Evolutionary conservation across 1,284 basidiomycete species (phyloP).

Genomic region (Cryptococcus jaspeensis): DNA sequence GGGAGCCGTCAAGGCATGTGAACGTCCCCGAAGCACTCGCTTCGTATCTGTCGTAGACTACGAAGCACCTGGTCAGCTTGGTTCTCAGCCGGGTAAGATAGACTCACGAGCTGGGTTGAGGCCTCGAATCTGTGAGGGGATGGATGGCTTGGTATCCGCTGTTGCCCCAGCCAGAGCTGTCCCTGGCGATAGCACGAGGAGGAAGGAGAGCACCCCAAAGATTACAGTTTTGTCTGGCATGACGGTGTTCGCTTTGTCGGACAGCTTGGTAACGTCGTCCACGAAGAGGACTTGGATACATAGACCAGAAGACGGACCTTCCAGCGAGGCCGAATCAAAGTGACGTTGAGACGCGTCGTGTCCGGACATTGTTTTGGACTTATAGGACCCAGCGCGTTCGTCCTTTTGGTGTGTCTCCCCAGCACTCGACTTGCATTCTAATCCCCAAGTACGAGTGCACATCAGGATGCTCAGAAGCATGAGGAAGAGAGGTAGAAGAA

Average conservation of each 20-base stretch:
- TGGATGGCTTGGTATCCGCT: constrained; percentile 14
- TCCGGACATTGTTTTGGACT: neutral
- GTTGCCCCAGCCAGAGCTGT: neutral
- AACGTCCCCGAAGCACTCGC: constrained; percentile 21
- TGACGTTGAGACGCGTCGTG: neutral
- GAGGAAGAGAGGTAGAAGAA: too few relatives aligned
- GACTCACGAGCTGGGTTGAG: constrained; percentile 30
- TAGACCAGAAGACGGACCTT: too few relatives aligned
- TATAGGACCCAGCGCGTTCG: too few relatives aligned
- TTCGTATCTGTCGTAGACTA: constrained; percentile 28
- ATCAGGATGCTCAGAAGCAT: too few relatives aligned
- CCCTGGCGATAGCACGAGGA: constrained; percentile 4
- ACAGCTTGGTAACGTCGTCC: neutral
- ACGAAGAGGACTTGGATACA: too few relatives aligned
- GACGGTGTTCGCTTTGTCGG: neutral
- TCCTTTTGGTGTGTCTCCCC: too few relatives aligned
- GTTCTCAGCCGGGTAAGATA: neutral
- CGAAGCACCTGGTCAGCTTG: neutral
- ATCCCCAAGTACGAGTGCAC: too few relatives aligned
- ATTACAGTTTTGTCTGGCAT: constrained; percentile 2
- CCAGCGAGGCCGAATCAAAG: too few relatives aligned
- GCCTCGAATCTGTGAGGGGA: constrained; percentile 22
- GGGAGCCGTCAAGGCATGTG: constrained; percentile 44
- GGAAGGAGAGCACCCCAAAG: neutral
- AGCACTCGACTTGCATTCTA: too few relatives aligned